Evolutionary conservation across 2,329 filamentous ascomycete species (phyloP), one percentile per base, ranked within the genome.

Genomic region (Ophiognomonia clavigignenti-juglandacearum): DNA sequence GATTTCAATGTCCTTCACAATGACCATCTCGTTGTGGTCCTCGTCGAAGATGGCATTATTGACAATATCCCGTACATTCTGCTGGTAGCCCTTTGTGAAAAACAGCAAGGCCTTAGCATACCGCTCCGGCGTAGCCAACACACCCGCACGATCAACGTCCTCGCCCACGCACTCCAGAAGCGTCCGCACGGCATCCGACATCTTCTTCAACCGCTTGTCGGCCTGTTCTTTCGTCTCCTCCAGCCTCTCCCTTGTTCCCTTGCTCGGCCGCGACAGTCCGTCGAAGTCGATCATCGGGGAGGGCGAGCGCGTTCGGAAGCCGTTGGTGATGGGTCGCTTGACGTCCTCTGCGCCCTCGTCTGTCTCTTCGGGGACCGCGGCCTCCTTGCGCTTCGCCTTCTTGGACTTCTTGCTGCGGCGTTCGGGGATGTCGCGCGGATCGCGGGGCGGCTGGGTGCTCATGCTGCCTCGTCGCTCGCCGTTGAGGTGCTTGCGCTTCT

Each of bases 101-200:
- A 86, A 95, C 53, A 97, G 80, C 79, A 98, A 83, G 13, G 93
- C 93, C 68, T 96, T 93, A 39, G 93, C 92, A 65, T 97, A 98
- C 52, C 93, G 80, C 60, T 86, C 82, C 0, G 93, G 93, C 0
- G 83, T 86, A 34, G 73, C 80, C 14, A 84, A 69, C 34, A 86
- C 67, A 35, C 83, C 82, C 53, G 83, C 78, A 26, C 83, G 74
- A 54, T 82, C 73, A 0, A 82, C 80, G 54, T 86, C 81, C 64
- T 86, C 83, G 56, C 83, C 83, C 6, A 86, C 69, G 56, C 82
- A 86, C 62, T 86, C 83, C 24, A 86, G 75, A 13, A 86, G 72
- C 2, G 82, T 85, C 40, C 78, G 70, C 22, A 86, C 79, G 31
- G 83, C 83, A 38, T 71, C 79, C 50, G 73, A 71, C 64, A 86